These are phyloP conservation scores for Candida tunisiensis DNA, from an alignment of 1,139 yeast genomes.

Conservation along the genomic window DNA sequence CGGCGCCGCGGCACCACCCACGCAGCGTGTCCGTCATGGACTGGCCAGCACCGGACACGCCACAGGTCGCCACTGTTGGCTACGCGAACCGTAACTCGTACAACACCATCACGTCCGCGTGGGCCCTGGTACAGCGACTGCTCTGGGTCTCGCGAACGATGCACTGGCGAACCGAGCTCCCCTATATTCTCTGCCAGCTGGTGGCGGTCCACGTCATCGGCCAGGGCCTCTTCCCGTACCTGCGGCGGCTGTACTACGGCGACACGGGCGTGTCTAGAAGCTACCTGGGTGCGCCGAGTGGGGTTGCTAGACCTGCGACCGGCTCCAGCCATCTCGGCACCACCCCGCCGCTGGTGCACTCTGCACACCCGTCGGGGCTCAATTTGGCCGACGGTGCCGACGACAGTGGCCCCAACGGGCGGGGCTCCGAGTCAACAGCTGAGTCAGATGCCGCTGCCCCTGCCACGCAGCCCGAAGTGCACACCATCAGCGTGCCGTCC, in stretches of 20 bases:
- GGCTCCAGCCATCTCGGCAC: too few relatives aligned
- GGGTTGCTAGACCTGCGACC: too few relatives aligned
- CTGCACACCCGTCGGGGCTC: too few relatives aligned
- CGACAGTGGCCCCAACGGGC: too few relatives aligned
- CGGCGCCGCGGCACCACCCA: background rate
- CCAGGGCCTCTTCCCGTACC: slow-evolving; percentile 11
- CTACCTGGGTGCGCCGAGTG: too few relatives aligned
- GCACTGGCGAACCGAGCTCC: slow-evolving; percentile 15
- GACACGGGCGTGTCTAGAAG: background rate
- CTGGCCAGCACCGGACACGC: slow-evolving; percentile 1
- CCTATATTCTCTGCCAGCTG: slow-evolving; percentile 11
- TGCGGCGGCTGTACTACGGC: slow-evolving; percentile 9
- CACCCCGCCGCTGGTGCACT: too few relatives aligned
- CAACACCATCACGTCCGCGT: slow-evolving; percentile 11
- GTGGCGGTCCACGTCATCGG: slow-evolving; percentile 15
- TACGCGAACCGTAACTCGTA: slow-evolving; percentile 4
- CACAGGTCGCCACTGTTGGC: background rate
- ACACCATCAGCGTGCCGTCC: too few relatives aligned
- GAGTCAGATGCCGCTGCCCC: too few relatives aligned
- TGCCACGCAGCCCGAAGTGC: too few relatives aligned
- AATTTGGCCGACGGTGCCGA: too few relatives aligned
- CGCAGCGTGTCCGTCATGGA: slow-evolving; percentile 1
- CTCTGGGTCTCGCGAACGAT: slow-evolving; percentile 10
- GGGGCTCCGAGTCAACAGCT: too few relatives aligned
- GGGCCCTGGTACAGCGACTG: slow-evolving; percentile 8